These are phyloP conservation scores for Ailanthus altissimus DNA, from an alignment of 345 rosid species.

Conservation along the genomic window DNA sequence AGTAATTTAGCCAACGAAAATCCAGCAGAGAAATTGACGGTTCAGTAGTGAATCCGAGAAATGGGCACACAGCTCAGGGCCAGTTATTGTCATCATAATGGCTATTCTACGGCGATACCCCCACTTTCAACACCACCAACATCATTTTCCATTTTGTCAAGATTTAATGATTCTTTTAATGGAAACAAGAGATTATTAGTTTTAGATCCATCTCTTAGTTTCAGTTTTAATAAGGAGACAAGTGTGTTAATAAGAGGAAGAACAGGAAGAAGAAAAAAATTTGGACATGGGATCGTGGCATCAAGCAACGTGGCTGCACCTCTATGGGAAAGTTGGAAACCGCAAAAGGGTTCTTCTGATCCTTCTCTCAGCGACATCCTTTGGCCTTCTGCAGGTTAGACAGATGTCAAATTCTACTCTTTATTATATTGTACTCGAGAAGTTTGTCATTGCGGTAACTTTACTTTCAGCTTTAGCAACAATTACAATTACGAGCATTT, in stretches of 20 bases:
- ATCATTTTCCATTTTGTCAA: neutral
- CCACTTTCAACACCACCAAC: neutral
- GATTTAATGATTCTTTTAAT: neutral
- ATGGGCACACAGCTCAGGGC: constrained; percentile 11
- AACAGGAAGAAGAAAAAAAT: neutral
- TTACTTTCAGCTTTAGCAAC: neutral
- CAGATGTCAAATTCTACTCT: neutral
- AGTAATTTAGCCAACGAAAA: neutral
- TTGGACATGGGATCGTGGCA: constrained; percentile 26
- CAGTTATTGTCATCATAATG: constrained; percentile 1
- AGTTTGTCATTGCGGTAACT: neutral
- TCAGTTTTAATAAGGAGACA: neutral
- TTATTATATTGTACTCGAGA: no score
- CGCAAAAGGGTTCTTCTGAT: constrained; percentile 49
- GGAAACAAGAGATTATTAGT: neutral
- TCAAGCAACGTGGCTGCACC: constrained; percentile 49
- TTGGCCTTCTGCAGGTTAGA: constrained; percentile 94
- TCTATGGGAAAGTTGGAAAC: constrained; percentile 75
- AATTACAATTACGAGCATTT: neutral
- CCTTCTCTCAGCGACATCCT: constrained; percentile 71
- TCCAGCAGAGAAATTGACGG: neutral
- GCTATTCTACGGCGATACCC: neutral
- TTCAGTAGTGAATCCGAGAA: constrained; percentile 4
- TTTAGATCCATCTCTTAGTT: constrained; percentile 9
- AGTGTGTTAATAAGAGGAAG: neutral